Evolutionary conservation across 78 protist genomes (phyloP).

Genomic region (Salpingoeca rosetta): DNA sequence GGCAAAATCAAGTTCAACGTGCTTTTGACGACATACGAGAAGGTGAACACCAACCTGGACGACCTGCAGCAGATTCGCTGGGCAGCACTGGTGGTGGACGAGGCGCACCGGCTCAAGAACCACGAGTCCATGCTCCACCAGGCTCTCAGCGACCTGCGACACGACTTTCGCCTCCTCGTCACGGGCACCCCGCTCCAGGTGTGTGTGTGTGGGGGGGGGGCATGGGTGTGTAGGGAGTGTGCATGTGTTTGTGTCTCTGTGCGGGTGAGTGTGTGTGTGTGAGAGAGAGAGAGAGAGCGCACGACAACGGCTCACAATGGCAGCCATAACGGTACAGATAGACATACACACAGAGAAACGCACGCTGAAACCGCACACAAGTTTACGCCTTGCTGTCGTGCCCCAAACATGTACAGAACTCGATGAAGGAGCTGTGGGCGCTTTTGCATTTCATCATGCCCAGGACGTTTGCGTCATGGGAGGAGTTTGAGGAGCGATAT

Average conservation of each 20-base stretch:
- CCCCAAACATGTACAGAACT: conserved; percentile 28
- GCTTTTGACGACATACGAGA: conserved; percentile 83
- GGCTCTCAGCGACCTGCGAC: conserved; percentile 8
- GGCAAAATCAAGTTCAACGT: conserved; percentile 50
- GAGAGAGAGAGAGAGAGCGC: too few relatives aligned
- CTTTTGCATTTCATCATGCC: conserved; percentile 75
- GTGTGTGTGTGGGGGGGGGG: too few relatives aligned
- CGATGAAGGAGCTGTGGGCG: conserved; percentile 77
- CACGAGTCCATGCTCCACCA: conserved; percentile 42
- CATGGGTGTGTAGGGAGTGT: conserved; percentile 2
- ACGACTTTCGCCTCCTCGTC: conserved; percentile 33
- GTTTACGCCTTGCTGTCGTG: too few relatives aligned
- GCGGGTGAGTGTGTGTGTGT: too few relatives aligned
- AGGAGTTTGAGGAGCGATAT: conserved; percentile 40
- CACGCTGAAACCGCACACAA: background rate
- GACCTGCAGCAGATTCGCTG: background rate
- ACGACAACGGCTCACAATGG: too few relatives aligned
- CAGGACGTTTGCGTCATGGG: conserved; percentile 25
- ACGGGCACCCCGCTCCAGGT: conserved; percentile 95
- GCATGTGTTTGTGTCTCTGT: background rate
- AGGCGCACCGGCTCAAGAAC: conserved; percentile 80
- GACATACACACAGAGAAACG: too few relatives aligned
- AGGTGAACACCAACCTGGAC: conserved; percentile 23
- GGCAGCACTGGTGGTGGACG: conserved; percentile 18
- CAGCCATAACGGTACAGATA: too few relatives aligned